These are phyloP conservation scores for Pugionium cornutum DNA, from an alignment of 345 rosid genomes.

Conservation along the genomic window DNA sequence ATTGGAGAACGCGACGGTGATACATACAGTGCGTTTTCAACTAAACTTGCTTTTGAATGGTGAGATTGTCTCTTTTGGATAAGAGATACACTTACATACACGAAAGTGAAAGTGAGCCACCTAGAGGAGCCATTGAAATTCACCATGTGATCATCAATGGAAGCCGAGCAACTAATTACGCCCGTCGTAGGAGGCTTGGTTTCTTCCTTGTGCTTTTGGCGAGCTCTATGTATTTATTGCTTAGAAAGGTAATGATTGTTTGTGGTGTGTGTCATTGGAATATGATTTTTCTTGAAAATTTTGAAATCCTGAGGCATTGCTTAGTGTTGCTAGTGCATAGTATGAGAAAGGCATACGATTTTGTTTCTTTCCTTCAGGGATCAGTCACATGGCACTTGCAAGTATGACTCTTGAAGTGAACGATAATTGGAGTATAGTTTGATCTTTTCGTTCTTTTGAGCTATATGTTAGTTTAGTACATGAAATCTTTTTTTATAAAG, in stretches of 20 bases:
- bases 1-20: conserved; percentile 22
- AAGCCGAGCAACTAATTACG: conserved; percentile 39
- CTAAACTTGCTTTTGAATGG: conserved; percentile 43
- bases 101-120: conserved; percentile 46
- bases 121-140: conserved; percentile 50
- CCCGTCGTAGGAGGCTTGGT: conserved; percentile 37
- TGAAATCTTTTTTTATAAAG: neutral
- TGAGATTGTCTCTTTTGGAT: conserved; percentile 40
- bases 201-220: conserved; percentile 43
- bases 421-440: neutral
- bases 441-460: conserved; percentile 4
- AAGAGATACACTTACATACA: conserved; percentile 49
- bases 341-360: neutral
- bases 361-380: neutral
- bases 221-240: conserved; percentile 39
- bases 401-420: neutral
- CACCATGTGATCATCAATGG: conserved; percentile 60
- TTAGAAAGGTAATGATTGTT: conserved; percentile 50
- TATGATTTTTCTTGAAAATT: conserved; percentile 6
- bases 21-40: neutral
- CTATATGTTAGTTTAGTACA: neutral
- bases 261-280: neutral
- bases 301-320: conserved; percentile 4
- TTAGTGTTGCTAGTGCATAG: neutral
- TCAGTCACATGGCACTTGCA: neutral